phyloP scores from a whole-genome alignment of 2,329 filamentous ascomycete species.

The Sclerotinia subarctica region DNA sequence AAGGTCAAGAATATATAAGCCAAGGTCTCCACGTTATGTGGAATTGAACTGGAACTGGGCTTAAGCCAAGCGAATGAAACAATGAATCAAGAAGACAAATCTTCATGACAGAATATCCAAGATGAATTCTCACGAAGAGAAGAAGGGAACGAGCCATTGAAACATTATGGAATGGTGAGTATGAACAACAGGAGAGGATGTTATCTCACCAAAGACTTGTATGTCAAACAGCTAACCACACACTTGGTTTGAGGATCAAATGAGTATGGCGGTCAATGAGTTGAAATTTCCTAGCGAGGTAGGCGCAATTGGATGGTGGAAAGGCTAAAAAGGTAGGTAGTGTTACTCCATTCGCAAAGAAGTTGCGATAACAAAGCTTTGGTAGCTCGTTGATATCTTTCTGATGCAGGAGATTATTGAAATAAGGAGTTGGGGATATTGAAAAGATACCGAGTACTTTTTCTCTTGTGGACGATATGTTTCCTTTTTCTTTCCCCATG shows the following conservation, averaged over 20 bases:
- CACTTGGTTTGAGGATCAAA: background rate
- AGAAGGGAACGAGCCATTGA: background rate
- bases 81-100: background rate
- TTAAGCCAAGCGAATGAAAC: background rate
- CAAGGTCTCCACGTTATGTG: constrained; percentile 15
- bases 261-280: constrained; percentile 1
- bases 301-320: background rate
- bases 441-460: background rate
- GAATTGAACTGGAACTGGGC: background rate
- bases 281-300: background rate
- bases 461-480: background rate
- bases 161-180: background rate
- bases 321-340: background rate
- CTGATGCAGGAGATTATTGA: background rate
- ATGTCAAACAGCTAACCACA: background rate
- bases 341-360: background rate
- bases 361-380: constrained; percentile 4
- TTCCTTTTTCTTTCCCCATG: background rate
- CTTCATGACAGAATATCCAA: background rate
- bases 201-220: constrained; percentile 7
- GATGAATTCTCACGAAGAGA: background rate
- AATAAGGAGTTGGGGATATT: background rate
- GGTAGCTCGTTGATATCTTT: background rate
- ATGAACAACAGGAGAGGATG: constrained; percentile 6
- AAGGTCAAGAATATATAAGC: constrained; percentile 30